A percentile compares a stretch with the other conserved stretches of the same genome.
Conservation (phyloP, 768 basidiomycete species). For the Tricholoma bakamatsutake region DNA sequence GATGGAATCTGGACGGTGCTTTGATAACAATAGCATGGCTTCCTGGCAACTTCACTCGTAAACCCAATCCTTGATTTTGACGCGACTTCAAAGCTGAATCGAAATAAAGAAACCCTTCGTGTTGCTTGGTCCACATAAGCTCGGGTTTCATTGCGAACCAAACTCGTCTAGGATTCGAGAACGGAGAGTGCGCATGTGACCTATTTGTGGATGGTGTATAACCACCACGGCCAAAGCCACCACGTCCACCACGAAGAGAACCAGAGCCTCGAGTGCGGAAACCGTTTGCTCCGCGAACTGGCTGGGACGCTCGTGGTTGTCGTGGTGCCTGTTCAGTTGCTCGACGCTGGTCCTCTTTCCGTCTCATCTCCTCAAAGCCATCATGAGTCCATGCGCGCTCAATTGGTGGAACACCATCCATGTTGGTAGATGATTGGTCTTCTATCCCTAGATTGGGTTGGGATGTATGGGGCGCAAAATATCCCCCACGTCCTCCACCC, state of each 20-base stretch:
- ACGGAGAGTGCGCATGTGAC: constrained; percentile 26
- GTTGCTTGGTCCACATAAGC: constrained; percentile 77
- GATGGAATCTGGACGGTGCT: constrained; percentile 19
- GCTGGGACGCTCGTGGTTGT: constrained; percentile 22
- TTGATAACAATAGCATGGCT: constrained; percentile 37
- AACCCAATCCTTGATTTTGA: constrained; percentile 45
- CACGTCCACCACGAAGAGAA: constrained; percentile 44
- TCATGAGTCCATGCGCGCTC: constrained; percentile 80
- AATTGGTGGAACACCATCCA: constrained; percentile 45
- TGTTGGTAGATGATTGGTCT: constrained; percentile 11
- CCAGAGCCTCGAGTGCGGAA: constrained; percentile 39
- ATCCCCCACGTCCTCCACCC: constrained; percentile 55
- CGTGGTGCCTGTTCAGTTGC: constrained; percentile 27
- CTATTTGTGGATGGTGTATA: constrained; percentile 13
- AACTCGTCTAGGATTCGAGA: constrained; percentile 36
- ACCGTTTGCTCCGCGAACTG: constrained; percentile 22
- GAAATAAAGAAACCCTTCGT: constrained; percentile 67
- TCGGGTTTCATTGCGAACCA: constrained; percentile 79
- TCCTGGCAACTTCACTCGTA: constrained; percentile 63
- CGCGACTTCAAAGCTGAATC: constrained; percentile 51
- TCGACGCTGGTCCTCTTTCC: constrained; percentile 56
- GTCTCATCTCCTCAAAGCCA: constrained; percentile 84
- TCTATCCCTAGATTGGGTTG: constrained; percentile 4
- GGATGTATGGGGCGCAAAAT: constrained; percentile 15
- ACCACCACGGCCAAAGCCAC: constrained; percentile 40